phyloP scores from a whole-genome alignment of 2,329 filamentous ascomycete species.

The Ophiostoma tasmaniense region DNA sequence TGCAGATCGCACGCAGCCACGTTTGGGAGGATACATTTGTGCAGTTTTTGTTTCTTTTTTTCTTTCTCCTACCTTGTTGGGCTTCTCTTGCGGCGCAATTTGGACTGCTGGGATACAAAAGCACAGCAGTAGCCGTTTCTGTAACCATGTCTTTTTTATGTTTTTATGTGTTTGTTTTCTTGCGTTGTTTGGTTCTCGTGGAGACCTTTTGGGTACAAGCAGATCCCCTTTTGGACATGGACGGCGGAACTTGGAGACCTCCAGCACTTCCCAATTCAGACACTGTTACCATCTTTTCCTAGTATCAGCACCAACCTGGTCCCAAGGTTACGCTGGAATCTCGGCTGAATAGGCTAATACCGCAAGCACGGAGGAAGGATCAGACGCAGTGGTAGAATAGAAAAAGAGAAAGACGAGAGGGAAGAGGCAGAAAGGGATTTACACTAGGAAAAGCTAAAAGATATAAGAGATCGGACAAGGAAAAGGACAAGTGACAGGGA shows the following conservation, averaged over 20 bases:
- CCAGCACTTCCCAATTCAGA: neutral
- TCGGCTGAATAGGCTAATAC: conserved; percentile 4
- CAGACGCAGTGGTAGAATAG: neutral
- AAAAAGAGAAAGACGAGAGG: neutral
- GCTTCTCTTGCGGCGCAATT: neutral
- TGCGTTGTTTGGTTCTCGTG: neutral
- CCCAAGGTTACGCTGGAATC: neutral
- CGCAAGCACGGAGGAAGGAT: neutral
- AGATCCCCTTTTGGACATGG: neutral
- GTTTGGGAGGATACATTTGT: neutral
- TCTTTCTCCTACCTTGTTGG: neutral
- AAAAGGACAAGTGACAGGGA: neutral
- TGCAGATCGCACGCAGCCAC: neutral
- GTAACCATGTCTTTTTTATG: neutral
- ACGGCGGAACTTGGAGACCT: neutral
- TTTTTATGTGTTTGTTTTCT: neutral
- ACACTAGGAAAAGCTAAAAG: neutral
- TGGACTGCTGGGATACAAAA: neutral
- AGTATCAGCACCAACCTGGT: neutral
- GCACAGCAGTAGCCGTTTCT: neutral
- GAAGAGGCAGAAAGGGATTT: neutral
- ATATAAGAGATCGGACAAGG: neutral
- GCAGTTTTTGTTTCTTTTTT: neutral
- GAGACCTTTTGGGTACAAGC: neutral
- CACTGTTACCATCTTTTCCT: neutral